Base-by-base conservation (phyloP, 345 rosid genomes). In the Firmiana major region DNA sequence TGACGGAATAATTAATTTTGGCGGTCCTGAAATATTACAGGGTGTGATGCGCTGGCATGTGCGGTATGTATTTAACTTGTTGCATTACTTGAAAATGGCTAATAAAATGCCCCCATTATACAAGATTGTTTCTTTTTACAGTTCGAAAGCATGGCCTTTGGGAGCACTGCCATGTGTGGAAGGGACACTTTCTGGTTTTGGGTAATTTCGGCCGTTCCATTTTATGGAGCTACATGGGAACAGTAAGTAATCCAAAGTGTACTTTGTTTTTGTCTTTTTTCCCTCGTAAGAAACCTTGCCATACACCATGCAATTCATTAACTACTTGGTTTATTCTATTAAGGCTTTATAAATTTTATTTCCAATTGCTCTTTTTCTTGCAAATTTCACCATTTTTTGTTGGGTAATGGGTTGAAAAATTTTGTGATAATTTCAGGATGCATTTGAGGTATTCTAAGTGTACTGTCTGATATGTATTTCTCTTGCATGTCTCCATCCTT, bases 41-140 rank as follows among this genome's bases (percentile, higher is more conserved):
- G 99, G 71, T 96, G 99, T 24, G 99, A 96, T 88, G 99, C 99
- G 0, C 99, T 93, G 81, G 99, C 94, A 49, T 96, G 99, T 86
- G 99, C 97, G 85, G 99, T 96, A 89, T 82, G 93, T 71, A 63
- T 75, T 78, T 75, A 43, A 73, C 64, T 71, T 59, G 76, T 76
- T 57, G 69, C 31, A 1, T 19, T 70, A 48, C 55, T 7, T 21
- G 1, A 38, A 2, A 9, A 46, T 31, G 51, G 80, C 38, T 59
- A 63, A 58, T 65, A 10, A 13, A 16, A 16, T 66, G 38, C 67
- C 42, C 40, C n/a, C 19, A 55, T 40, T 57, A 16, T 19, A 34
- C 21, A n/a, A 31, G 38, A 63, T 49, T 40, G 31, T 7, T 26
- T 31, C 9, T 79, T 55, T 78, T 79, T 81, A 51, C 88, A 96